Percentiles rank a stretch among this genome's conserved stretches.
phyloP scores from a whole-genome alignment of 805 yeast genomes.

The Pichia insulana region DNA sequence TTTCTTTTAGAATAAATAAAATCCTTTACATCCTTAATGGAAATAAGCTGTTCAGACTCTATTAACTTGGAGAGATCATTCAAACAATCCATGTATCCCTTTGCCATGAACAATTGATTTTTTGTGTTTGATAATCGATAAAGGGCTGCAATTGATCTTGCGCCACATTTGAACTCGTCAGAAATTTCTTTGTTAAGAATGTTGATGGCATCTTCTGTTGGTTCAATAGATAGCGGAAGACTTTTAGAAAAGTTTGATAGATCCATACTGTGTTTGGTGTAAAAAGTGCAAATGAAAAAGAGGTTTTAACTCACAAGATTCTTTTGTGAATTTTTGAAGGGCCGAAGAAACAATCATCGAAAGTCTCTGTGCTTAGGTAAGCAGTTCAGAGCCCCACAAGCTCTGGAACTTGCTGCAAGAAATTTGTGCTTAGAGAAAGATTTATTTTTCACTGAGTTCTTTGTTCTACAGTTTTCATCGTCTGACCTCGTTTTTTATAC shows the following conservation, averaged over 20 bases:
- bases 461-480: too few relatives aligned
- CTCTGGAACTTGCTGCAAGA: too few relatives aligned
- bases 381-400: too few relatives aligned
- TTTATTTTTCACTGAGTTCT: too few relatives aligned
- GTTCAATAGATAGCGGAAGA: constrained; percentile 45
- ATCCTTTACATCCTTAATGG: constrained; percentile 30
- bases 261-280: constrained; percentile 36
- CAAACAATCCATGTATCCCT: constrained; percentile 55
- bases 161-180: constrained; percentile 61
- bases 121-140: constrained; percentile 53
- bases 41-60: constrained; percentile 17
- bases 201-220: constrained; percentile 37
- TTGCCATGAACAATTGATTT: constrained; percentile 36
- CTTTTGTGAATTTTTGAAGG: too few relatives aligned
- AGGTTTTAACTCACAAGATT: too few relatives aligned
- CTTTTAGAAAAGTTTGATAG: constrained; percentile 49
- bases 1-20: constrained; percentile 27
- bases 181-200: constrained; percentile 46
- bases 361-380: too few relatives aligned
- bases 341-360: too few relatives aligned
- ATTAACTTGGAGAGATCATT: constrained; percentile 38
- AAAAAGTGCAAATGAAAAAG: too few relatives aligned
- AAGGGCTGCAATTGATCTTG: constrained; percentile 59
- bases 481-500: too few relatives aligned
- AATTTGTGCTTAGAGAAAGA: too few relatives aligned